These are phyloP conservation scores for Trichosporon faecale DNA, from an alignment of 1,284 basidiomycete species.

Conservation along the genomic window DNA sequence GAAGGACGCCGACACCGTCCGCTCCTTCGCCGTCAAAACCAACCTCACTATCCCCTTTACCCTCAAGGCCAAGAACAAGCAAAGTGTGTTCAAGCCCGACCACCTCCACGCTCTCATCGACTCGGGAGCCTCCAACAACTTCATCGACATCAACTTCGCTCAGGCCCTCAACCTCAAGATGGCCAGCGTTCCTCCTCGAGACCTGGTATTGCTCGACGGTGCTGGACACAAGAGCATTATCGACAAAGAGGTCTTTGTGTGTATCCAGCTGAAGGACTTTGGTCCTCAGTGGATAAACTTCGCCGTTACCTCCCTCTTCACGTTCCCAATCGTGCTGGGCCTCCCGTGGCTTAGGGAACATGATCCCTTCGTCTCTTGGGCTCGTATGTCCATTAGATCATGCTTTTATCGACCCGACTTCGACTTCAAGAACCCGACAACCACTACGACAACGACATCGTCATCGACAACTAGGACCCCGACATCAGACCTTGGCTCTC, in stretches of 20 bases:
- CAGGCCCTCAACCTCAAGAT: not conserved
- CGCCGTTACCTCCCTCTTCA: not conserved
- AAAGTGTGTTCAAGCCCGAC: not conserved
- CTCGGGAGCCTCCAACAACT: slow-evolving; percentile 6
- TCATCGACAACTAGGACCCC: not conserved
- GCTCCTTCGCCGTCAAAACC: not conserved
- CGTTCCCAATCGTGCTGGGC: not conserved
- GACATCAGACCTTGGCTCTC: not conserved
- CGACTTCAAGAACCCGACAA: not conserved
- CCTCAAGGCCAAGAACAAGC: not conserved
- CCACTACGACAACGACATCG: no score
- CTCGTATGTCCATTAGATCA: no score
- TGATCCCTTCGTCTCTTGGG: not conserved
- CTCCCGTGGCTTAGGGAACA: not conserved
- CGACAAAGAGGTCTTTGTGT: not conserved
- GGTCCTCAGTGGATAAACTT: not conserved
- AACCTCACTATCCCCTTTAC: no score
- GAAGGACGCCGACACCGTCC: not conserved
- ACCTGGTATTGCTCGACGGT: not conserved
- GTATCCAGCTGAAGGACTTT: not conserved
- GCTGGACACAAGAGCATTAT: not conserved
- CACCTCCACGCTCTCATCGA: slow-evolving; percentile 31
- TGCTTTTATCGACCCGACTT: no score
- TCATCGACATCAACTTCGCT: not conserved
- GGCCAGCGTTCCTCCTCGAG: not conserved